phyloP scores from a whole-genome alignment of 2,329 filamentous ascomycete species.

The Colletotrichum sojae region DNA sequence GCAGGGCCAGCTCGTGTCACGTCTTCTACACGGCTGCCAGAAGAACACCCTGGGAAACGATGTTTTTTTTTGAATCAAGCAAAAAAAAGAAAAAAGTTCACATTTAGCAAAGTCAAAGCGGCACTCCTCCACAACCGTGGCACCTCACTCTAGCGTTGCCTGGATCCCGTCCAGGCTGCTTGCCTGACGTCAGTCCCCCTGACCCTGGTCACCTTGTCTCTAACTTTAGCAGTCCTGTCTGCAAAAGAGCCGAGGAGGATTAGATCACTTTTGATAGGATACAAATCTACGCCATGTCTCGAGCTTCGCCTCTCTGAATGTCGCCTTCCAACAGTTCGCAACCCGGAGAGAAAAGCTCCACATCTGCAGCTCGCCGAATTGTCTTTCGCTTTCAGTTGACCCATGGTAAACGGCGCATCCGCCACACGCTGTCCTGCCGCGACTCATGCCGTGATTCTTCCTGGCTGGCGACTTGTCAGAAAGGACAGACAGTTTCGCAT shows the following conservation, averaged over 20 bases:
- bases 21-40: no score
- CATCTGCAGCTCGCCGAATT: not conserved
- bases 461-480: slow-evolving; percentile 3
- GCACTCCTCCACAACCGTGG: slow-evolving; percentile 6
- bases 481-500: slow-evolving; percentile 3
- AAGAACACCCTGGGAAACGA: not conserved
- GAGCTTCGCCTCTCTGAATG: slow-evolving; percentile 4
- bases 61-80: no score
- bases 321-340: not conserved
- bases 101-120: slow-evolving; percentile 4
- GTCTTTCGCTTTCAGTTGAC: not conserved
- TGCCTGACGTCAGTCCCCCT: slow-evolving; percentile 13
- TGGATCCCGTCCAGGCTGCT: not conserved
- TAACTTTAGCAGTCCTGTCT: slow-evolving; percentile 2
- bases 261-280: not conserved
- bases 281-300: not conserved
- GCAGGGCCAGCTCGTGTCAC: not conserved
- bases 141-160: not conserved
- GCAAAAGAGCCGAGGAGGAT: not conserved
- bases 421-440: slow-evolving; percentile 4
- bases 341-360: no score
- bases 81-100: not conserved
- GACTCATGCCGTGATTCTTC: slow-evolving; percentile 3
- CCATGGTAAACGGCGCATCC: not conserved
- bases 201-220: not conserved